phyloP scores from a whole-genome alignment of 225 moss, liverwort and hornwort genomes.

The Bryoerythrophyllum caledonicum region DNA sequence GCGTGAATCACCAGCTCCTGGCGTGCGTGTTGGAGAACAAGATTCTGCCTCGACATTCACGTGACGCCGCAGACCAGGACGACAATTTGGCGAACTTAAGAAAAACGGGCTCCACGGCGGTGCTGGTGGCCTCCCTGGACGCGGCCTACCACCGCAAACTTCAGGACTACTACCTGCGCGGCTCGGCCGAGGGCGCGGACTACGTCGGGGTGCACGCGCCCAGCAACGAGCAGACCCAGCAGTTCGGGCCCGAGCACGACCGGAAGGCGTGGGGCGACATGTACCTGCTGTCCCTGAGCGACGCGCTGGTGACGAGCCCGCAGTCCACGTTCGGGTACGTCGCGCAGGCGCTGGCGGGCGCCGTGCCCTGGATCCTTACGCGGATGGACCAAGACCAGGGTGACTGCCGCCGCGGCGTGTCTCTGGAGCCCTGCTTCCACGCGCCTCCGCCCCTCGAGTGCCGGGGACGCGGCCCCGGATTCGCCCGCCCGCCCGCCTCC shows the following conservation, averaged over 20 bases:
- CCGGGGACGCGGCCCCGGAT: constrained; percentile 22
- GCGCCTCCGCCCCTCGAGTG: constrained; percentile 54
- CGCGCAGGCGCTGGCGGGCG: constrained; percentile 77
- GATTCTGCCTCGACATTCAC: constrained; percentile 50
- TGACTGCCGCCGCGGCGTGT: constrained; percentile 51
- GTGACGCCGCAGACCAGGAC: not conserved
- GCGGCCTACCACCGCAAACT: constrained; percentile 61
- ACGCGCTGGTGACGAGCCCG: constrained; percentile 71
- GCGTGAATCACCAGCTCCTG: constrained; percentile 37
- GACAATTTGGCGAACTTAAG: constrained; percentile 1
- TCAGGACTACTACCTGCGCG: constrained; percentile 56
- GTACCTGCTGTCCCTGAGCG: constrained; percentile 76
- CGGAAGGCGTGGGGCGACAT: constrained; percentile 84
- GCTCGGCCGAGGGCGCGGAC: constrained; percentile 41
- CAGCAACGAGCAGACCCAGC: constrained; percentile 70
- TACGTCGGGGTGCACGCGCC: constrained; percentile 69
- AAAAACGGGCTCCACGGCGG: constrained; percentile 39
- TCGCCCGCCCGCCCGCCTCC: constrained; percentile 28
- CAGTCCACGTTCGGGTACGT: constrained; percentile 88
- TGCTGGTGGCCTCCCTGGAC: constrained; percentile 70
- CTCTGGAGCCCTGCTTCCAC: constrained; percentile 83
- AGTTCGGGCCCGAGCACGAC: constrained; percentile 62
- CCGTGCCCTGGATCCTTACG: constrained; percentile 67
- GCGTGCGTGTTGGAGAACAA: constrained; percentile 53
- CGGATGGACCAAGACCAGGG: constrained; percentile 38